Evolutionary conservation across 495 filamentous ascomycete genomes (phyloP).

Genomic region (Neurospora sublineolata): DNA sequence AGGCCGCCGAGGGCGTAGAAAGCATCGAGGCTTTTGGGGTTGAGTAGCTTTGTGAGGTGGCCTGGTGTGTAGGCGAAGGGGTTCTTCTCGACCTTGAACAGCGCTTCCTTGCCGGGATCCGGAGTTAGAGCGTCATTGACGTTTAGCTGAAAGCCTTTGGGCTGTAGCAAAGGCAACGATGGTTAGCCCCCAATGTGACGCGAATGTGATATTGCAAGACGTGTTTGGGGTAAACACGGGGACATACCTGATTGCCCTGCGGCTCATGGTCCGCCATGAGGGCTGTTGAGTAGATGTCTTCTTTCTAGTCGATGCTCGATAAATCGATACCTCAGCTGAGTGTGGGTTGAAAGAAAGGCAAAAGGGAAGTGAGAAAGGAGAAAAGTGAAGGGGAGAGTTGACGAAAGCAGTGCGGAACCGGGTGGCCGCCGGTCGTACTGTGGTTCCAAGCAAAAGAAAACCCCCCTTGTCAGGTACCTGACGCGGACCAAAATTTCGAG

Average conservation of each 20-base stretch:
- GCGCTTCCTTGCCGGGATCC: conserved; percentile 50
- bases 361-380: neutral
- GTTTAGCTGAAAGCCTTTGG: conserved; percentile 21
- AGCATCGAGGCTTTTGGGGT: conserved; percentile 60
- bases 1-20: conserved; percentile 59
- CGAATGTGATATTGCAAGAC: neutral
- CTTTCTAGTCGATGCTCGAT: neutral
- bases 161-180: neutral
- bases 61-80: conserved; percentile 60
- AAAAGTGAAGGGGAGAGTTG: neutral
- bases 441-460: too few species aligned
- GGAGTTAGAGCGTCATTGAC: conserved; percentile 47
- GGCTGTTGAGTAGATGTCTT: neutral
- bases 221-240: neutral
- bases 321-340: neutral
- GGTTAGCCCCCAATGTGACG: neutral
- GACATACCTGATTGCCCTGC: neutral
- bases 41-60: conserved; percentile 59
- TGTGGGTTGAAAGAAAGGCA: neutral
- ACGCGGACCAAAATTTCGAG: too few species aligned
- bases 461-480: too few species aligned
- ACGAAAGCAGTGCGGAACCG: neutral
- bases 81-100: conserved; percentile 52
- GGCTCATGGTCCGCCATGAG: neutral
- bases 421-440: too few species aligned